phyloP scores from a whole-genome alignment of 2,329 filamentous ascomycete genomes.

The Aspergillus sergii region DNA sequence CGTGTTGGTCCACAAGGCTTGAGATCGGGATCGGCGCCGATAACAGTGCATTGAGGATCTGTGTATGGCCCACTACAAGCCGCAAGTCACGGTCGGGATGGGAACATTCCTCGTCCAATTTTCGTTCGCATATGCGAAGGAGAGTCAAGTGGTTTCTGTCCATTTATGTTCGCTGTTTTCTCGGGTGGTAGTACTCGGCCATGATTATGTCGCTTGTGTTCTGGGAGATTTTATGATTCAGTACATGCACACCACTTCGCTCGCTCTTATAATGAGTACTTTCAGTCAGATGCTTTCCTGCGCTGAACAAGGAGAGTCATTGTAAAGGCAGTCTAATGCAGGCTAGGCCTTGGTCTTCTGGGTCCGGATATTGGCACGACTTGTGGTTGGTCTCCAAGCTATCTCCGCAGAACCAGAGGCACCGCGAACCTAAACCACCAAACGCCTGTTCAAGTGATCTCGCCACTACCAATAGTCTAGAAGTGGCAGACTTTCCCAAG shows the following conservation, averaged over 20 bases:
- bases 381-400: background rate
- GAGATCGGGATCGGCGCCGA: background rate
- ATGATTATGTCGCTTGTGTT: background rate
- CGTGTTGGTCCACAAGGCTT: background rate
- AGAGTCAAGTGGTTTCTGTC: background rate
- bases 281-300: background rate
- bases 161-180: background rate
- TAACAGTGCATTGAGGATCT: background rate
- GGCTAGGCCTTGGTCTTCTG: background rate
- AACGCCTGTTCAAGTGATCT: background rate
- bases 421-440: background rate
- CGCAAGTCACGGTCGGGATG: conserved; percentile 2
- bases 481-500: background rate
- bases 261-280: background rate
- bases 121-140: background rate
- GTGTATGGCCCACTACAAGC: background rate
- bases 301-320: background rate
- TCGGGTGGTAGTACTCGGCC: background rate
- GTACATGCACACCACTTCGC: background rate
- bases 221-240: too few relatives aligned
- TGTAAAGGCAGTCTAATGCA: background rate
- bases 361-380: background rate
- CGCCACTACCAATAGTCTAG: background rate
- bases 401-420: conserved; percentile 1
- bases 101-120: background rate